A percentile compares a stretch with the other conserved stretches of the same genome.
Conservation (phyloP, 2,329 filamentous ascomycete species). For the Penicillium olsonii region DNA sequence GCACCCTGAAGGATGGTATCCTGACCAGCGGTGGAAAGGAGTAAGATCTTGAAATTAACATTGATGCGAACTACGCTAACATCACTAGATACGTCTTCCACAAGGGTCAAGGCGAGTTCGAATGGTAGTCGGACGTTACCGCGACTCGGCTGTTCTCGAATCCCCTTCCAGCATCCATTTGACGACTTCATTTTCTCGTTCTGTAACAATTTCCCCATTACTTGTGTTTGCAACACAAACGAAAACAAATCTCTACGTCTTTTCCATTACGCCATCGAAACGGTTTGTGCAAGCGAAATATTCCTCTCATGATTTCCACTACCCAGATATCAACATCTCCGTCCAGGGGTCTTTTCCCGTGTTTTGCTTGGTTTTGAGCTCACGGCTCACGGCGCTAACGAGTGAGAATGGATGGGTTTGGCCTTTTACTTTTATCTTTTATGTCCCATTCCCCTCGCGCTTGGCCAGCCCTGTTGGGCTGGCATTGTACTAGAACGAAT, state of each 20-base stretch:
- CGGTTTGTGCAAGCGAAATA: conserved; percentile 17
- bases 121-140: conserved; percentile 68
- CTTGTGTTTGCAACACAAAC: conserved; percentile 7
- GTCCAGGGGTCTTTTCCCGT: conserved; percentile 3
- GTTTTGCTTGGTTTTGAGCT: conserved; percentile 11
- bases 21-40: conserved; percentile 92
- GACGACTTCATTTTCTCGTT: conserved; percentile 5
- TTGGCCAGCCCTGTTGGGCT: conserved; percentile 6
- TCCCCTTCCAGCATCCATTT: conserved; percentile 1
- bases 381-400: conserved; percentile 29
- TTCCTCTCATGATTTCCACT: conserved; percentile 13
- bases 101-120: conserved; percentile 95
- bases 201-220: conserved; percentile 21
- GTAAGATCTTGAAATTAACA: conserved; percentile 47
- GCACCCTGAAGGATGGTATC: conserved; percentile 93
- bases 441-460: conserved; percentile 1
- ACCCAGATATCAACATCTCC: conserved; percentile 10
- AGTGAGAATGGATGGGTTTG: conserved; percentile 19
- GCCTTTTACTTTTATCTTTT: conserved; percentile 7
- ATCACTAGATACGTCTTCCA: conserved; percentile 79
- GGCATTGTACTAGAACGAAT: conserved; percentile 28
- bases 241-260: conserved; percentile 16
- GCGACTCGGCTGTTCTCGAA: background rate
- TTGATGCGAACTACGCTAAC: conserved; percentile 24
- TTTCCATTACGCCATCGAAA: conserved; percentile 13